phyloP scores from a whole-genome alignment of 805 yeast genomes.

The Spathaspora gorwiae region DNA sequence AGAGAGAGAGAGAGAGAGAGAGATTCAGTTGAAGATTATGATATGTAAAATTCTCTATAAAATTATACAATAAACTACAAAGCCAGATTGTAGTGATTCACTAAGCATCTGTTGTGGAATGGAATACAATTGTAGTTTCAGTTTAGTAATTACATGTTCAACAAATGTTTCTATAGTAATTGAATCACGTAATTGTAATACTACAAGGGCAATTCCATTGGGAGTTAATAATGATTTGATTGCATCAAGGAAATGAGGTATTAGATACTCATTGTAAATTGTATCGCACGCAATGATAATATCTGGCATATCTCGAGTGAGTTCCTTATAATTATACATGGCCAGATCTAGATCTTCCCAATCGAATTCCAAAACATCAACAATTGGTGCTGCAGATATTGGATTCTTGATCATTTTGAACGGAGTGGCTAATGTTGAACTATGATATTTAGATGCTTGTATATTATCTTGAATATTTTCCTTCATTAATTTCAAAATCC shows the following conservation, averaged over 20 bases:
- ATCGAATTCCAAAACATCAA: conserved; percentile 52
- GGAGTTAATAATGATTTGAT: conserved; percentile 26
- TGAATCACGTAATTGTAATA: conserved; percentile 51
- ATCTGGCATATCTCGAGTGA: conserved; percentile 28
- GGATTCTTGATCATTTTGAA: not conserved
- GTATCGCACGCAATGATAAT: conserved; percentile 60
- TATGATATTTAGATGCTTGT: not conserved
- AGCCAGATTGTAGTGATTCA: conserved; percentile 36
- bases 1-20: no score
- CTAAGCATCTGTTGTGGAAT: conserved; percentile 29
- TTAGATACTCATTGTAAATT: conserved; percentile 57
- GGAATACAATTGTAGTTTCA: conserved; percentile 27
- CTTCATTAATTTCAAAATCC: conserved; percentile 45
- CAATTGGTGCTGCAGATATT: conserved; percentile 6
- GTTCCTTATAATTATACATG: conserved; percentile 12
- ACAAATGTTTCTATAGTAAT: conserved; percentile 47
- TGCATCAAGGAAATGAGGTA: conserved; percentile 46
- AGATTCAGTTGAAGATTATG: no score
- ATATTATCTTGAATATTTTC: conserved; percentile 43
- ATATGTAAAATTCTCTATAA: not conserved
- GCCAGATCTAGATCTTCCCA: conserved; percentile 53
- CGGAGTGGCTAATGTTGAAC: conserved; percentile 3
- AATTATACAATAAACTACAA: conserved; percentile 37
- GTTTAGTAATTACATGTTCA: conserved; percentile 19
- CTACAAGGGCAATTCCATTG: conserved; percentile 34